Base-by-base conservation (phyloP, 73 alveolate species). In the Uronychia setigera region DNA sequence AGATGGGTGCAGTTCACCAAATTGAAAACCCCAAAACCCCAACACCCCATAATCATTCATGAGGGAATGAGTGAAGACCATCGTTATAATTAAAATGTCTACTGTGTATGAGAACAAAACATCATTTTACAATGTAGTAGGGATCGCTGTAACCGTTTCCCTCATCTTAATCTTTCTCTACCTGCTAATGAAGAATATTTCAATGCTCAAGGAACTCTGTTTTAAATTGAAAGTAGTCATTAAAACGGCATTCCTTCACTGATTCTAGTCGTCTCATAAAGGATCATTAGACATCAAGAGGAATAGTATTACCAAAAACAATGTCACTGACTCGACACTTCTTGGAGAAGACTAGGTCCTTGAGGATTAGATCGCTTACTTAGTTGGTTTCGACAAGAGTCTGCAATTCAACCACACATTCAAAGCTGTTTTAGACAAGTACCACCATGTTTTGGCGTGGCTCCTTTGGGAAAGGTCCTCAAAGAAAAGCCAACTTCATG, bases 381-480 rank as follows among this genome's bases (percentile, higher is more conserved):
- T 46, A 19, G 19, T 46, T 19, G 19, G n/a, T 19, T 19, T 46
- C 19, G 67, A 46, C n/a, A 46, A 46, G 19, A 46, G 67, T 19
- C 67, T 19, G 67, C 19, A 46, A 19, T 46, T 46, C 19, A 19
- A 19, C n/a, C 67, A 46, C 67, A 46, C 67, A 5, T 46, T 46
- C 67, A 46, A 46, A 46, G 67, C 19, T 11, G 67, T 46, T 5
- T 19, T 46, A 11, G 67, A 46, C 19, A 46, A 46, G 19, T 46
- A 46, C 67, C 67, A 46, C 67, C 67, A 46, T 46, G 67, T 46
- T 46, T 19, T 46, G 67, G 67, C 67, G n/a, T 46, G 67, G 67
- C 5, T 46, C 19, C 67, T 46, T 46, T 46, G 67, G 67, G 67
- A 46, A 19, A 46, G 67, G 67, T 11, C n/a, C 67, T 46, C 67